These are phyloP conservation scores for Fusarium sp. DNA, from an alignment of 2,329 filamentous ascomycete genomes.

Conservation along the genomic window DNA sequence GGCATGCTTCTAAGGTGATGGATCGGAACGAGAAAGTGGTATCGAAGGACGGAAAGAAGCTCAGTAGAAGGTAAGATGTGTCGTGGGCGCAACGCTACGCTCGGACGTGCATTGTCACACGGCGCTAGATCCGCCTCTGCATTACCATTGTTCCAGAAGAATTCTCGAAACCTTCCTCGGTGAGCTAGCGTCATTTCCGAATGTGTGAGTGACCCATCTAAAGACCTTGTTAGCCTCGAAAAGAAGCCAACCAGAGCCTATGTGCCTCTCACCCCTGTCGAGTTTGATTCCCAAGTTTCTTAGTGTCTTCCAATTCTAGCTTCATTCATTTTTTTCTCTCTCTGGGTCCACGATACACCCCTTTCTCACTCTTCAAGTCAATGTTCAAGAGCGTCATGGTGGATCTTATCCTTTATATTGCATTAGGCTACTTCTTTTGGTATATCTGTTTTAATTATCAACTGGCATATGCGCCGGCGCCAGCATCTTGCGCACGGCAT, in stretches of 20 bases:
- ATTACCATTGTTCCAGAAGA: constrained; percentile 42
- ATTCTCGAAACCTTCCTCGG: constrained; percentile 50
- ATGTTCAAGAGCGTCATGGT: constrained; percentile 27
- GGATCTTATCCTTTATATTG: constrained; percentile 11
- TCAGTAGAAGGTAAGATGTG: constrained; percentile 30
- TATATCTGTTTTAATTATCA: constrained; percentile 16
- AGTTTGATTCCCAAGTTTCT: constrained; percentile 17
- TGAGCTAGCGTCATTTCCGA: constrained; percentile 46
- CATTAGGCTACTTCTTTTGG: not conserved
- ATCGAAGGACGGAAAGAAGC: constrained; percentile 29
- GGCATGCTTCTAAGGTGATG: constrained; percentile 6
- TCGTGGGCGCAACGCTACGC: constrained; percentile 34
- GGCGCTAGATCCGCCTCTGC: constrained; percentile 29
- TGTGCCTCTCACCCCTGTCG: not conserved
- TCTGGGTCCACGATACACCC: constrained; percentile 10
- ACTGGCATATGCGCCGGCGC: constrained; percentile 24
- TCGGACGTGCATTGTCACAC: constrained; percentile 26
- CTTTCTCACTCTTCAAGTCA: constrained; percentile 11
- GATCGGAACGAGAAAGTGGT: constrained; percentile 29
- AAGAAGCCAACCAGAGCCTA: constrained; percentile 42
- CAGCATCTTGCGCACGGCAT: not conserved
- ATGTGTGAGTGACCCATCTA: constrained; percentile 38
- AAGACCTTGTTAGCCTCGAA: constrained; percentile 22
- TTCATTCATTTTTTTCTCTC: constrained; percentile 2
- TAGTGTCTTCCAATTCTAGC: constrained; percentile 18